phyloP scores from a whole-genome alignment of 345 rosid species.

The Aegle marmelos region DNA sequence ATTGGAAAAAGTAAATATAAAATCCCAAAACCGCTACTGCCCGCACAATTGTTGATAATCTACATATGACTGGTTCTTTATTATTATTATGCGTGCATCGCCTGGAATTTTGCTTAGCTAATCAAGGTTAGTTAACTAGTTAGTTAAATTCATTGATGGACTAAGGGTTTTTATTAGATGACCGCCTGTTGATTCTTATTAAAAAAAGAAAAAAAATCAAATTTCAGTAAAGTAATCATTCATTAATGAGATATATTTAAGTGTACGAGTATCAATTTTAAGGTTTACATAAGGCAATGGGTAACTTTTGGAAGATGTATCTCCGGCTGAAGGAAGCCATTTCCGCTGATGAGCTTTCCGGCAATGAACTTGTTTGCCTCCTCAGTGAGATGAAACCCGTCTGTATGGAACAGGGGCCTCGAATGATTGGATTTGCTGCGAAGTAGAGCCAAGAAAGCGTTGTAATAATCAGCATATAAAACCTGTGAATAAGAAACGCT shows the following conservation, averaged over 20 bases:
- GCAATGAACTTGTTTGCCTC: neutral
- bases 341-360: neutral
- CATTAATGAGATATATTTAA: too few relatives aligned
- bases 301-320: neutral
- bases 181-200: too few relatives aligned
- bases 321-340: neutral
- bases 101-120: neutral
- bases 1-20: neutral
- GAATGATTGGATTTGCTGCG: neutral
- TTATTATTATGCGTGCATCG: neutral
- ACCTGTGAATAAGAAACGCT: neutral
- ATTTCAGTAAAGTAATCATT: too few relatives aligned
- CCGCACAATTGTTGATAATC: neutral
- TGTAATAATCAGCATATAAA: neutral
- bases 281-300: slow-evolving; percentile 3
- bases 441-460: neutral
- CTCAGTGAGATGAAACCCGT: neutral
- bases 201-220: too few relatives aligned
- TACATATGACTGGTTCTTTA: neutral
- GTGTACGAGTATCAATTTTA: neutral
- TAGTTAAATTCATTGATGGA: neutral
- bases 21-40: neutral
- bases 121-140: neutral
- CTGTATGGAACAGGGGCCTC: neutral
- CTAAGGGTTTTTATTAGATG: neutral